Evolutionary conservation across 2,329 filamentous ascomycete genomes (phyloP).

Genomic region (Ophioceras dolichostomum): DNA sequence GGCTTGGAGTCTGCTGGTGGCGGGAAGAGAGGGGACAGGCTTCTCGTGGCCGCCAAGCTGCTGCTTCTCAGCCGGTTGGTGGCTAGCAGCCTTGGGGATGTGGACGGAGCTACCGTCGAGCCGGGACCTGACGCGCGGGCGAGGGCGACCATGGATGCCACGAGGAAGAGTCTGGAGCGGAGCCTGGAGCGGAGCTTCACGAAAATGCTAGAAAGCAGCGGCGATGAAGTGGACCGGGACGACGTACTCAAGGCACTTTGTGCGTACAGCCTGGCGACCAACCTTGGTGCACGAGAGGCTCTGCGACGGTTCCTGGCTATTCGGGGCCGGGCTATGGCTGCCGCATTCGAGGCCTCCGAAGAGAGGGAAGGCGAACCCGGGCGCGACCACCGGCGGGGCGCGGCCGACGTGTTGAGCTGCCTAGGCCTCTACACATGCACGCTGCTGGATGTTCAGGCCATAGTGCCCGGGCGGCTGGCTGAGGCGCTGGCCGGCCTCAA

Average conservation of each 20-base stretch:
- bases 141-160: constrained; percentile 36
- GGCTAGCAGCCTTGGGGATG: constrained; percentile 56
- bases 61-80: constrained; percentile 66
- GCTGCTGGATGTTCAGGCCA: constrained; percentile 59
- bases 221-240: constrained; percentile 13
- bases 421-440: constrained; percentile 67
- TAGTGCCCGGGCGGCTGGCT: constrained; percentile 45
- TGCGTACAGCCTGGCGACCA: constrained; percentile 73
- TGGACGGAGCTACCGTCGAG: constrained; percentile 8
- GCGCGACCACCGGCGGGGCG: constrained; percentile 21
- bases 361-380: constrained; percentile 29
- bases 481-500: constrained; percentile 60
- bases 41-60: constrained; percentile 54
- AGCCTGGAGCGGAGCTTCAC: no score
- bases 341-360: constrained; percentile 40
- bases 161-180: constrained; percentile 53
- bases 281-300: constrained; percentile 66
- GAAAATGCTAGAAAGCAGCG: constrained; percentile 28
- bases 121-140: constrained; percentile 22
- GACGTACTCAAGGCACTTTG: constrained; percentile 62
- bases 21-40: constrained; percentile 27
- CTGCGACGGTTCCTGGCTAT: constrained; percentile 67
- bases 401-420: constrained; percentile 45
- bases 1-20: constrained; percentile 15
- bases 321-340: constrained; percentile 54